Percentiles rank a stretch among this genome's conserved stretches.
Conservation (phyloP, 768 basidiomycete genomes). For the Chalciporus chontae region DNA sequence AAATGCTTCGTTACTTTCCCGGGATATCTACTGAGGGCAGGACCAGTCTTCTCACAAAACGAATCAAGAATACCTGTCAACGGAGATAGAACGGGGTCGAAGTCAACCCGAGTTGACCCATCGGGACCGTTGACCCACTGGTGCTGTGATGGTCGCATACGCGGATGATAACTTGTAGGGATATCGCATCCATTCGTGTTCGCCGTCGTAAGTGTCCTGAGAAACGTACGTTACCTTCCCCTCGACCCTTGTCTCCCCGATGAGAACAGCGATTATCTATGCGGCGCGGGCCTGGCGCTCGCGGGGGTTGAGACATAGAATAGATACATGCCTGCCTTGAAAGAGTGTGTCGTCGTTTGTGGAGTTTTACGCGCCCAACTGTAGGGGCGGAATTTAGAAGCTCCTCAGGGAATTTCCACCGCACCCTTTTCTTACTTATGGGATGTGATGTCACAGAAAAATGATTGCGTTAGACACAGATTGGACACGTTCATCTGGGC, state of each 20-base stretch:
- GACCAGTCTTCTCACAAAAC: neutral
- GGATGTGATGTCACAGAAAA: neutral
- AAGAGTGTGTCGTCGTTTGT: neutral
- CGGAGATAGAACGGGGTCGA: neutral
- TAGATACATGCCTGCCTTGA: neutral
- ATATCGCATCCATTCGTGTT: neutral
- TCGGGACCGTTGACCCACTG: neutral
- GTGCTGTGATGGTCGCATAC: constrained; percentile 5
- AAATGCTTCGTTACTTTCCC: neutral
- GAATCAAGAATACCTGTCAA: neutral
- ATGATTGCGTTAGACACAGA: neutral
- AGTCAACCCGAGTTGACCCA: neutral
- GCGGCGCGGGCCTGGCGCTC: constrained; percentile 66
- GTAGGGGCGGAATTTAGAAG: neutral
- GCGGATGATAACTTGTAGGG: constrained; percentile 1
- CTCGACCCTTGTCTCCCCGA: neutral
- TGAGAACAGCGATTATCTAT: constrained; percentile 48
- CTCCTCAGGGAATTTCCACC: constrained; percentile 5
- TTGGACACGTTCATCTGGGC: constrained; percentile 6
- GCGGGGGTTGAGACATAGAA: constrained; percentile 36
- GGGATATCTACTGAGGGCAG: neutral
- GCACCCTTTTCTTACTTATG: constrained; percentile 1
- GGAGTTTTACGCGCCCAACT: neutral
- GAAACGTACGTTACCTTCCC: constrained; percentile 1
- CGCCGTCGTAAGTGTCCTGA: neutral